Evolutionary conservation across 208 protist genomes (phyloP).

Genomic region (Angomonas ambiguus): DNA sequence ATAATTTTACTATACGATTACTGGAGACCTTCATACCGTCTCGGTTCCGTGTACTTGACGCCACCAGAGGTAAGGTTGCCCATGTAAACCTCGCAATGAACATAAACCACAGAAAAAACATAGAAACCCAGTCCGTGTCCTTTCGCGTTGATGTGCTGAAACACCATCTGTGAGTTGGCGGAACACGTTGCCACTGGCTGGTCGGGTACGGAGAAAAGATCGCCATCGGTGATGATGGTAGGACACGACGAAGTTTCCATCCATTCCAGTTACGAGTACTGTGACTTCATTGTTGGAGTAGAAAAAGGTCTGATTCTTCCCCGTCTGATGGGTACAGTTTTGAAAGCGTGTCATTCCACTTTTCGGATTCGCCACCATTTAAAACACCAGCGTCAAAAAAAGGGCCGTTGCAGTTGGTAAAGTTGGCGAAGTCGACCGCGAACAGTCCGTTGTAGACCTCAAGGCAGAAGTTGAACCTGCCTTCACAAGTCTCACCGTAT

Average conservation of each 20-base stretch:
- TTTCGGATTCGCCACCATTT: not conserved
- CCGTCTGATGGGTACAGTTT: not conserved
- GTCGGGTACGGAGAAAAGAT: not conserved
- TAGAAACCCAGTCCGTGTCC: not conserved
- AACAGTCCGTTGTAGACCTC: not conserved
- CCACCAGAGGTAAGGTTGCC: not conserved
- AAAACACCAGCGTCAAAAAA: not conserved
- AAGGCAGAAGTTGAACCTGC: not conserved
- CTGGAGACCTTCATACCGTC: not conserved
- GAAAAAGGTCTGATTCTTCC: not conserved
- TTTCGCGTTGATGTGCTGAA: slow-evolving; percentile 1
- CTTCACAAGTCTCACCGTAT: not conserved
- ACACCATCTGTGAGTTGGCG: not conserved
- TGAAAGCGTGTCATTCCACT: not conserved
- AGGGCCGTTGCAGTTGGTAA: not conserved
- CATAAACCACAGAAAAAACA: not conserved
- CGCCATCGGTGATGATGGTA: not conserved
- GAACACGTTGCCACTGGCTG: not conserved
- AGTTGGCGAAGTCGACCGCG: not conserved
- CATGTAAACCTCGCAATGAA: not conserved
- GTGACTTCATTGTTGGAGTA: not conserved
- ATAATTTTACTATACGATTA: not conserved
- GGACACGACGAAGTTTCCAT: not conserved
- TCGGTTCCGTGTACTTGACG: not conserved
- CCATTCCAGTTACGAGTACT: not conserved